Evolutionary conservation across 176 grass and related monocot species (phyloP), one percentile per base, ranked within the genome.

Genomic region (Themeda triandra): DNA sequence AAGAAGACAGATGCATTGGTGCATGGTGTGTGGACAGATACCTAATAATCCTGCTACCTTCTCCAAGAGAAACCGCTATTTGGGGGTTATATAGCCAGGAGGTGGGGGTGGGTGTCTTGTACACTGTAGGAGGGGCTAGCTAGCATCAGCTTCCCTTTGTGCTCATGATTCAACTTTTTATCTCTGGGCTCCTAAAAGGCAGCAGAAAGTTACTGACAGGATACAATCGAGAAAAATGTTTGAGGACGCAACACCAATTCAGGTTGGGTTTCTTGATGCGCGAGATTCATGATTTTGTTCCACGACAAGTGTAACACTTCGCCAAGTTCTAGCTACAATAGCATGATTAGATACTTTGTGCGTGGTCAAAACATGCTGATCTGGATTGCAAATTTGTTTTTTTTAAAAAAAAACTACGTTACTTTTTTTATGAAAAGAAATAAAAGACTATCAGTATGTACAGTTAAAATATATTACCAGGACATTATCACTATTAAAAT

Each of bases 171-270:
- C 10, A 77, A 78, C 56, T 18, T 88, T 92, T 80, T 82, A 39
- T 63, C 70, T 63, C 59, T 66, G 84, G 81, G 63, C 86, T 33
- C 86, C 76, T 58, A 82, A 80, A 88, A 81, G 86, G 90, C 66
- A 59, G 86, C 82, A 92, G 72, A 86, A 79, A 92, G 88, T 18
- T 76, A 76, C 30, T 76, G 45, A n/a, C 71, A 84, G 45, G 67
- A 72, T 72, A 28, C 77, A 53, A 63, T 36, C 41, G 44, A 69
- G 59, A 32, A 18, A 69, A 75, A 80, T 86, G 84, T 80, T 85
- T 28, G 65, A 54, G 41, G 35, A 35, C 2, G 49, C 83, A 69
- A 62, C 75, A 46, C 27, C 65, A 70, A 78, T 44, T 69, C 68
- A 13, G 75, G 37, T 63, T 71, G 66, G 36, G 27, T 37, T 78